phyloP scores from a whole-genome alignment of 2,329 filamentous ascomycete genomes.

The Neodidymelliopsis sp. region DNA sequence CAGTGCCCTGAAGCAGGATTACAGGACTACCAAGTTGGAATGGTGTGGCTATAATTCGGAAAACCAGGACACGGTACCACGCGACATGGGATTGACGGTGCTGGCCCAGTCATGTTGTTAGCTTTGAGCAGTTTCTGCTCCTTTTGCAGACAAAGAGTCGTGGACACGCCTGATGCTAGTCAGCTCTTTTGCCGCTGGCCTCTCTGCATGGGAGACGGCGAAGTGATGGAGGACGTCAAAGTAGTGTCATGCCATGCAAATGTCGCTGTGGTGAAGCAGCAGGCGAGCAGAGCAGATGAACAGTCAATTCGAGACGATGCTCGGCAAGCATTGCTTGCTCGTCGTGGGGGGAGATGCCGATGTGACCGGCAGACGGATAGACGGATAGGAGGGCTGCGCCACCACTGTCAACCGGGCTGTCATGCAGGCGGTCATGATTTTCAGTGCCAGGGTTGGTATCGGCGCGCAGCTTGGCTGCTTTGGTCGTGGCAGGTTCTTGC shows the following conservation, averaged over 20 bases:
- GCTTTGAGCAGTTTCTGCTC: not conserved
- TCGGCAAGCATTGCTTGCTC: not conserved
- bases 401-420: not conserved
- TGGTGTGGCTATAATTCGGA: not conserved
- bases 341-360: not conserved
- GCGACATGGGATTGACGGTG: not conserved
- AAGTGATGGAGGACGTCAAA: no score
- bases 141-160: not conserved
- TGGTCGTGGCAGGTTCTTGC: conserved; percentile 10
- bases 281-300: not conserved
- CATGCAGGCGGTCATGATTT: not conserved
- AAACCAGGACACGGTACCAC: not conserved
- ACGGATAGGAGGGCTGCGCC: conserved; percentile 10
- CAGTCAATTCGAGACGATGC: not conserved
- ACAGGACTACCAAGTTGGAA: not conserved
- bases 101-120: not conserved
- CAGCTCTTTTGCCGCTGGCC: not conserved
- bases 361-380: conserved; percentile 10
- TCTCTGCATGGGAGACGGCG: not conserved
- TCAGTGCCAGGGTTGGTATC: conserved; percentile 2
- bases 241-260: not conserved
- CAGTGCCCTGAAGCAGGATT: conserved; percentile 4
- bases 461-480: not conserved
- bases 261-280: not conserved
- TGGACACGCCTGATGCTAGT: not conserved